Evolutionary conservation across 2,329 filamentous ascomycete species (phyloP).

Genomic region (Fusarium mangiferae): DNA sequence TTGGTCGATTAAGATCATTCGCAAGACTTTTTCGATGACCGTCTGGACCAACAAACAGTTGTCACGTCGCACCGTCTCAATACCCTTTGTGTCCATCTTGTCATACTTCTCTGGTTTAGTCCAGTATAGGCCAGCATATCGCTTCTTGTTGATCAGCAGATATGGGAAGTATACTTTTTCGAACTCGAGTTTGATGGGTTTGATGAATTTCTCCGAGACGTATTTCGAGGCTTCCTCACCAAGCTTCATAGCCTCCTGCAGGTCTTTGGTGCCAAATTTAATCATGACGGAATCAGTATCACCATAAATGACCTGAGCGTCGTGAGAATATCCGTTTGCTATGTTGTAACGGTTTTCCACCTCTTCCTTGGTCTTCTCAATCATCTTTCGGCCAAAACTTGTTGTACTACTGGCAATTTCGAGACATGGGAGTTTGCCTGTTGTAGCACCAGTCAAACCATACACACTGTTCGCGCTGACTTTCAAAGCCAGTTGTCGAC

Average conservation of each 20-base stretch:
- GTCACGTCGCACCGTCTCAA: slow-evolving; percentile 96
- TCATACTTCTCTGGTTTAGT: slow-evolving; percentile 94
- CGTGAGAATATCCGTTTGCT: slow-evolving; percentile 92
- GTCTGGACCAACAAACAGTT: slow-evolving; percentile 96
- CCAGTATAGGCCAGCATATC: slow-evolving; percentile 98
- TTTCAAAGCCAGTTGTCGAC: slow-evolving; percentile 95
- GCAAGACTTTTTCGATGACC: slow-evolving; percentile 94
- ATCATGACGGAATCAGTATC: slow-evolving; percentile 99
- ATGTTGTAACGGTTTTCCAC: slow-evolving; percentile 91
- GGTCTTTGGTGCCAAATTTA: slow-evolving; percentile 91
- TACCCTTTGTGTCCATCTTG: slow-evolving; percentile 99
- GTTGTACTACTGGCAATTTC: slow-evolving; percentile 97
- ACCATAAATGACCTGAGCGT: slow-evolving; percentile 97
- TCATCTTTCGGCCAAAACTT: slow-evolving; percentile 97
- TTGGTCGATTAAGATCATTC: slow-evolving; percentile 94
- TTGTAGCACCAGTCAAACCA: slow-evolving; percentile 94
- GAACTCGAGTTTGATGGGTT: slow-evolving; percentile 98
- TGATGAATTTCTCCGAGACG: slow-evolving; percentile 92
- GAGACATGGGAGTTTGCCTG: slow-evolving; percentile 93
- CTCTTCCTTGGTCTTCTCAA: slow-evolving; percentile 96
- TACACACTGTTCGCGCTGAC: slow-evolving; percentile 98
- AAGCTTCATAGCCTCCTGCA: slow-evolving; percentile 90
- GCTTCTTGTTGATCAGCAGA: slow-evolving; percentile 99
- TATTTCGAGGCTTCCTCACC: slow-evolving; percentile 91
- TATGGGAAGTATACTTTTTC: slow-evolving; percentile 99